These are phyloP conservation scores for Eutrema yunnanense DNA, from an alignment of 345 rosid species.

Conservation along the genomic window DNA sequence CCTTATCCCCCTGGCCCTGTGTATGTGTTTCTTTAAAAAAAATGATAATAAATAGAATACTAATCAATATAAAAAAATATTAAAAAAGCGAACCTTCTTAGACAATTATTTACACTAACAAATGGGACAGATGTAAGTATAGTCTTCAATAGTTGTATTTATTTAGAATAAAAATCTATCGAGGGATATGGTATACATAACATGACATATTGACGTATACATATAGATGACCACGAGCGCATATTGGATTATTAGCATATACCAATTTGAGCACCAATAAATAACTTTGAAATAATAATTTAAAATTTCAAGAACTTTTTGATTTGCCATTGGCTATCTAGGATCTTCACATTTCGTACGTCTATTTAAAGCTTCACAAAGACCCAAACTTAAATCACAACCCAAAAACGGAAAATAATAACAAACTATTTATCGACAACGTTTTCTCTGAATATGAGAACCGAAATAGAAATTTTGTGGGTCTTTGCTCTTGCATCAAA, in stretches of 20 bases:
- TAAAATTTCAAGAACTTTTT: not conserved
- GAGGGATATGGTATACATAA: constrained; percentile 4
- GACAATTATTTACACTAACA: not conserved
- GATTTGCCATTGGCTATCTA: constrained; percentile 18
- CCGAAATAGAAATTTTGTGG: constrained; percentile 40
- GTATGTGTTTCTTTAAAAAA: not conserved
- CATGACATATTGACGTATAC: constrained; percentile 24
- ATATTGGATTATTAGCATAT: constrained; percentile 17
- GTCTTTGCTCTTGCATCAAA: constrained; percentile 53
- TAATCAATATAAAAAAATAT: not conserved
- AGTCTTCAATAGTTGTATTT: not conserved
- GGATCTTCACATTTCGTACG: not conserved
- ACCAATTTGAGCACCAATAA: constrained; percentile 11
- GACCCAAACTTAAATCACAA: constrained; percentile 21
- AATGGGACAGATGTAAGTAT: constrained; percentile 7
- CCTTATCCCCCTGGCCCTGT: no score
- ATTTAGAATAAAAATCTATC: not conserved
- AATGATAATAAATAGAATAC: not conserved
- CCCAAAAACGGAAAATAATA: not conserved
- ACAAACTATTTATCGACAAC: not conserved
- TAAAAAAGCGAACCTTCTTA: not conserved
- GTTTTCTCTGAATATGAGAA: constrained; percentile 29
- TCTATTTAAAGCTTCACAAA: constrained; percentile 20
- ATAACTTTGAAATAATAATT: not conserved
- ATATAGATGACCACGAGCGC: constrained; percentile 15